Evolutionary conservation across 306 rosid genomes (phyloP).

Genomic region (Hippophae rhamnoides): DNA sequence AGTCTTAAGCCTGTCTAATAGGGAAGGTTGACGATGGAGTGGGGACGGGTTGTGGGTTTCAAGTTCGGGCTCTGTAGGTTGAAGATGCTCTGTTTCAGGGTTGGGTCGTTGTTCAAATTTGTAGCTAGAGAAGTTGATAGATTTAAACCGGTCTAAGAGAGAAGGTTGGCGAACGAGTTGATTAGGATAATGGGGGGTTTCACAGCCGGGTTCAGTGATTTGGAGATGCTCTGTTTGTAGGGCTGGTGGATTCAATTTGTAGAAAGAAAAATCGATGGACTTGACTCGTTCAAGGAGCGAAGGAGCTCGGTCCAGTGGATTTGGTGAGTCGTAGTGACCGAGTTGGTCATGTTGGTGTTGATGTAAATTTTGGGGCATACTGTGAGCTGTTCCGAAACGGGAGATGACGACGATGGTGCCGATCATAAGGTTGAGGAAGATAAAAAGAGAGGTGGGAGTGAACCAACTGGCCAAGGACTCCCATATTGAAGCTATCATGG

Average conservation of each 20-base stretch:
- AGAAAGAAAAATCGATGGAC: slow-evolving; percentile 34
- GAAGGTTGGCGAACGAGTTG: slow-evolving; percentile 34
- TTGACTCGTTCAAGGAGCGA: slow-evolving; percentile 38
- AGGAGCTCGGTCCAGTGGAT: slow-evolving; percentile 27
- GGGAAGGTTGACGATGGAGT: no score
- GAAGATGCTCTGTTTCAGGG: no score
- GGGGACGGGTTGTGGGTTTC: no score
- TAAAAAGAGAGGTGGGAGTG: slow-evolving; percentile 57
- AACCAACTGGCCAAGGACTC: slow-evolving; percentile 33
- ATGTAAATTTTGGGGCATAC: not conserved
- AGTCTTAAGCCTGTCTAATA: no score
- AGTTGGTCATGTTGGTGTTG: not conserved
- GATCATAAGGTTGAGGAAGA: slow-evolving; percentile 65
- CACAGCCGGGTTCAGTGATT: not conserved
- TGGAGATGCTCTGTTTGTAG: slow-evolving; percentile 1
- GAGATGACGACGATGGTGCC: slow-evolving; percentile 41
- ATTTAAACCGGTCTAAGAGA: slow-evolving; percentile 37
- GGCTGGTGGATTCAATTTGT: slow-evolving; percentile 8
- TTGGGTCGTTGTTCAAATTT: slow-evolving; percentile 17
- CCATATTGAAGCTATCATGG: slow-evolving; percentile 5
- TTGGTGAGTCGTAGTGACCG: slow-evolving; percentile 11
- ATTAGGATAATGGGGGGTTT: not conserved
- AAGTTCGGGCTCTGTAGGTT: no score
- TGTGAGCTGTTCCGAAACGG: slow-evolving; percentile 22
- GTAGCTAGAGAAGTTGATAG: slow-evolving; percentile 23